Base-by-base conservation (phyloP, 2,329 filamentous ascomycete species). In the Nannizziopsis barbatae region DNA sequence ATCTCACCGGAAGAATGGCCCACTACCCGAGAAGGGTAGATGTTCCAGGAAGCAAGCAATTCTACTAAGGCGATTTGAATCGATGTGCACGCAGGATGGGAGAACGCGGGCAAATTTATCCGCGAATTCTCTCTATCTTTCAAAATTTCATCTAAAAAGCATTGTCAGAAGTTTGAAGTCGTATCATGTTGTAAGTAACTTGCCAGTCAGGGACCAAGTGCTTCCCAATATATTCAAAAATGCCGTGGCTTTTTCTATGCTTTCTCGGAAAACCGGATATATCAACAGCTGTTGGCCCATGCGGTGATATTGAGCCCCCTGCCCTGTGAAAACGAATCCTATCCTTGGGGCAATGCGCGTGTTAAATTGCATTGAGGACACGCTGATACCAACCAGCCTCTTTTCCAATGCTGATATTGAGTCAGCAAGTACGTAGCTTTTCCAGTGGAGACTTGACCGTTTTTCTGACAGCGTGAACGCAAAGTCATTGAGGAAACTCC, bases 251-350 rank as follows among this genome's bases (percentile, higher is more conserved):
- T 36, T 20, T 12, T 49, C 39, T 32, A 49, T 6, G 32, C 58
- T 5, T 58, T 50, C 3, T 59, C 39, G 20, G 48, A 56, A 56
- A 54, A 62, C 2, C 53, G 47, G 46, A n/a, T 49, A 49, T 20
- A 43, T 20, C 22, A 42, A 14, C 5, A 66, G 57, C n/a, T 62
- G 57, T 17, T 53, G 49, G 0, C 65, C 65, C 65, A 68, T 67
- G 1, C 47, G 47, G 35, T 55, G 50, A 48, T 62, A 67, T 36
- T 67, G 64, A 11, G 65, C 65, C 3, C 65, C 65, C 44, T 68
- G 65, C 0, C 65, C 65, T 2, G 65, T 66, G 47, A 67, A 67
- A n/a, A 67, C 57, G 45, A 65, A 67, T 9, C 53, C 60, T 6
- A 67, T 36, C 11, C 49, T 30, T 3, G 50, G 53, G 3, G 44